A percentile compares a stretch with the other conserved stretches of the same genome.
Evolutionary conservation across 1,139 yeast genomes (phyloP).

Genomic region (Protomyces inundatus): DNA sequence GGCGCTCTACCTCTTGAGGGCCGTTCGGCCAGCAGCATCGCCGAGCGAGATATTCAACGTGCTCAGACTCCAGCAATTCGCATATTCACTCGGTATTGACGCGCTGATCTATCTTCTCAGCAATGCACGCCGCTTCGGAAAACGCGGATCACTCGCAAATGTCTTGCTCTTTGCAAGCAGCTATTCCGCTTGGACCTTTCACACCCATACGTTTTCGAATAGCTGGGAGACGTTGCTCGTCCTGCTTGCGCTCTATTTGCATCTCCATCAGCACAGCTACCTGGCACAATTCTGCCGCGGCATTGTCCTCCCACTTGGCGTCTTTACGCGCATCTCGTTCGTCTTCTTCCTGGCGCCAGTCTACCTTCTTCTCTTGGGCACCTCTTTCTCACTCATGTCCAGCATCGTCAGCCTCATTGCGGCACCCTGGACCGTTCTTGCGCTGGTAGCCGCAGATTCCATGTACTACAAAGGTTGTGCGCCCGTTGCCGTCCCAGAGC

Average conservation of each 20-base stretch:
- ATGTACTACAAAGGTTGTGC: conserved; percentile 33
- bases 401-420: conserved; percentile 1
- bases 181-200: conserved; percentile 72
- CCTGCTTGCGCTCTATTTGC: conserved; percentile 38
- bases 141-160: neutral
- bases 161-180: conserved; percentile 25
- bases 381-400: neutral
- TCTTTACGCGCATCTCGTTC: conserved; percentile 81
- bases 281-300: conserved; percentile 48
- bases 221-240: conserved; percentile 66
- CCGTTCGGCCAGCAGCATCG: conserved; percentile 31
- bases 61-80: conserved; percentile 53
- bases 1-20: conserved; percentile 46
- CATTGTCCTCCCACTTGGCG: conserved; percentile 54
- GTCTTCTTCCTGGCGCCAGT: conserved; percentile 58
- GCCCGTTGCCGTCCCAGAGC: neutral
- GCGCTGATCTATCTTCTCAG: conserved; percentile 3
- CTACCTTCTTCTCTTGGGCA: conserved; percentile 48
- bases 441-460: conserved; percentile 48
- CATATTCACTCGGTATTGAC: conserved; percentile 39
- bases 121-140: neutral
- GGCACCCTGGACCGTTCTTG: neutral
- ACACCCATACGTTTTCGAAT: conserved; percentile 84
- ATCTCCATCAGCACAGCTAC: neutral
- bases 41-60: conserved; percentile 50